phyloP scores from a whole-genome alignment of 1,284 basidiomycete species.

The Tylopilus sp. region DNA sequence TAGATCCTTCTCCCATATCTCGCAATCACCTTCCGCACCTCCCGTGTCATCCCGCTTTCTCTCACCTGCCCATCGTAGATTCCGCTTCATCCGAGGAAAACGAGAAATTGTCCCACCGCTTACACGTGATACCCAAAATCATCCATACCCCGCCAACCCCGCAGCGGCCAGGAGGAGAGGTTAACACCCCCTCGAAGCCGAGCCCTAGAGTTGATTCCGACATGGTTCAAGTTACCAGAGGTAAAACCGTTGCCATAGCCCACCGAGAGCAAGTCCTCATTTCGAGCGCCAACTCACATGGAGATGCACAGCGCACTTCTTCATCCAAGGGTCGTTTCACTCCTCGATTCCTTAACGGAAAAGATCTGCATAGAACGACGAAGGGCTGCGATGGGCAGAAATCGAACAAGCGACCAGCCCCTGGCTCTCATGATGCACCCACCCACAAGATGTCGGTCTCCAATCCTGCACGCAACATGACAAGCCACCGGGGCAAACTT shows the following conservation, averaged over 20 bases:
- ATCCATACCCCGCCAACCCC: constrained; percentile 46
- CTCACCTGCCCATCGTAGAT: constrained; percentile 26
- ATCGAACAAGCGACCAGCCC: constrained; percentile 5
- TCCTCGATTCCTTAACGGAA: constrained; percentile 29
- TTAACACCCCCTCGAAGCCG: constrained; percentile 6
- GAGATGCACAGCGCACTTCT: not conserved
- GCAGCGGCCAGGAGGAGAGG: constrained; percentile 26
- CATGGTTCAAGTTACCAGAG: constrained; percentile 14
- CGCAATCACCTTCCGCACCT: constrained; percentile 13
- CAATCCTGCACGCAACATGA: constrained; percentile 25
- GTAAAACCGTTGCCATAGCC: constrained; percentile 13
- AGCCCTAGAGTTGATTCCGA: constrained; percentile 9
- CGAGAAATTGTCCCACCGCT: constrained; percentile 13
- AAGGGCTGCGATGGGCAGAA: constrained; percentile 23
- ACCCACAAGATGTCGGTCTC: constrained; percentile 5
- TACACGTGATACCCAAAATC: constrained; percentile 33
- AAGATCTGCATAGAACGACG: constrained; percentile 26
- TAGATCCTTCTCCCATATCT: constrained; percentile 6
- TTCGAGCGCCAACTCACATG: constrained; percentile 21
- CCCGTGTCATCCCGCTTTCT: constrained; percentile 1
- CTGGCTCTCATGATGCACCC: constrained; percentile 7
- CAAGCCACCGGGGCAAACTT: constrained; percentile 43
- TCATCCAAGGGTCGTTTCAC: constrained; percentile 29
- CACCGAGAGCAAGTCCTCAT: constrained; percentile 31
- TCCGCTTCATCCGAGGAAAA: constrained; percentile 27